A percentile compares a stretch with the other conserved stretches of the same genome.
phyloP scores from a whole-genome alignment of 1,139 yeast genomes.

The Hansenula sp. region DNA sequence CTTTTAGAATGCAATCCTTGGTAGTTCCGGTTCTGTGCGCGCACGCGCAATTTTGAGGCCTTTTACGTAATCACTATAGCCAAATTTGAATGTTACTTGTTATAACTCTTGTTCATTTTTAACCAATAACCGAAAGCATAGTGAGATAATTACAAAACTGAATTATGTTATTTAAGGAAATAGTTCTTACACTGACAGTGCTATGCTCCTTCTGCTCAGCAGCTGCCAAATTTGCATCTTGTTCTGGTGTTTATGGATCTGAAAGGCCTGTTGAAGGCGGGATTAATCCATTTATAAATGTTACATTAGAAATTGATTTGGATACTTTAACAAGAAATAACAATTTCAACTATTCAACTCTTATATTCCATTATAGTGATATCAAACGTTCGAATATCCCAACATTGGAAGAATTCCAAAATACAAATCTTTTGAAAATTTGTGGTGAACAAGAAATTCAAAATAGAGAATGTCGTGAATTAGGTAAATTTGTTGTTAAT shows the following conservation, averaged over 20 bases:
- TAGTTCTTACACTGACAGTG: background rate
- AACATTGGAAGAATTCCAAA: background rate
- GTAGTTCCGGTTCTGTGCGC: too few species aligned
- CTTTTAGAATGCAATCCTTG: too few species aligned
- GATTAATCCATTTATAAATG: constrained; percentile 1
- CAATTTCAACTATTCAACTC: background rate
- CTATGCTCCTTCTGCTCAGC: background rate
- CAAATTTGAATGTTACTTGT: too few species aligned
- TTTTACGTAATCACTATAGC: too few species aligned
- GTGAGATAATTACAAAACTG: too few species aligned
- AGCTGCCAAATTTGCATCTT: background rate
- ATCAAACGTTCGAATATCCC: background rate
- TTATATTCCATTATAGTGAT: constrained; percentile 1
- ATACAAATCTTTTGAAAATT: background rate
- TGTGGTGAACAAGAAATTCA: background rate
- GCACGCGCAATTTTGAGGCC: too few species aligned
- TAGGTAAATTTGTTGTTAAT: constrained; percentile 2
- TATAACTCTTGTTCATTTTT: too few species aligned
- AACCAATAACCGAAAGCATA: too few species aligned
- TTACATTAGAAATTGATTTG: background rate
- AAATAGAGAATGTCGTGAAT: background rate
- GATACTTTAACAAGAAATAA: background rate
- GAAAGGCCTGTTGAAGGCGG: background rate
- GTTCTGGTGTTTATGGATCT: constrained; percentile 1
- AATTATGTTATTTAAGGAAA: background rate